Percentiles rank a stretch among this genome's conserved stretches.
Evolutionary conservation across 2,329 filamentous ascomycete species (phyloP).

Genomic region (Ophiostoma novo-ulmi): DNA sequence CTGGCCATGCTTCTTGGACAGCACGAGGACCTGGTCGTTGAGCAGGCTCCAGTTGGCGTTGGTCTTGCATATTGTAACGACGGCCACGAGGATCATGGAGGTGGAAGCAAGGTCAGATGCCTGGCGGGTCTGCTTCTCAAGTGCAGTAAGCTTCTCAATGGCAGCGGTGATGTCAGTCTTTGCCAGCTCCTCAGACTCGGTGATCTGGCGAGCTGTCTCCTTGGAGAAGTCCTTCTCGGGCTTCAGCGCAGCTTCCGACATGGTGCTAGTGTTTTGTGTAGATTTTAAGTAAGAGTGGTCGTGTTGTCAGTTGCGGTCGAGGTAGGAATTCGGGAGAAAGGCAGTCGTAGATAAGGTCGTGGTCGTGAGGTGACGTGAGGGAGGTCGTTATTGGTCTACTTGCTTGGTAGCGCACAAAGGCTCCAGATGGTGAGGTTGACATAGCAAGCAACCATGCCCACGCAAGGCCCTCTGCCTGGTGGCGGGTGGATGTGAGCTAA

Average conservation of each 20-base stretch:
- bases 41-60: constrained; percentile 88
- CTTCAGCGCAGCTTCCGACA: constrained; percentile 81
- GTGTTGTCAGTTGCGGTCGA: background rate
- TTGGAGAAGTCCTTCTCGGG: constrained; percentile 99
- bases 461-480: constrained; percentile 25
- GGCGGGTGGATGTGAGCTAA: constrained; percentile 1
- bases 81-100: constrained; percentile 77
- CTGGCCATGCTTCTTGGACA: constrained; percentile 99
- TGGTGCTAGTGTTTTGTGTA: constrained; percentile 39
- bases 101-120: constrained; percentile 94
- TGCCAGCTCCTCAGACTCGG: constrained; percentile 83
- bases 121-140: constrained; percentile 98
- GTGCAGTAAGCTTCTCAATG: constrained; percentile 82
- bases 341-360: background rate
- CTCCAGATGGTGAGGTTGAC: constrained; percentile 1
- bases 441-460: constrained; percentile 21
- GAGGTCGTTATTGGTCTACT: background rate
- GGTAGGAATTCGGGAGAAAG: background rate
- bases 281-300: no score
- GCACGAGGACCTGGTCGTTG: constrained; percentile 90
- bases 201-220: constrained; percentile 86
- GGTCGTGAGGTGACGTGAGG: background rate
- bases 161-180: constrained; percentile 76
- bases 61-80: constrained; percentile 92
- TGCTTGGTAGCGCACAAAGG: background rate